Conservation (phyloP, 257 asterid genomes). For the Solanum lignicaule region DNA sequence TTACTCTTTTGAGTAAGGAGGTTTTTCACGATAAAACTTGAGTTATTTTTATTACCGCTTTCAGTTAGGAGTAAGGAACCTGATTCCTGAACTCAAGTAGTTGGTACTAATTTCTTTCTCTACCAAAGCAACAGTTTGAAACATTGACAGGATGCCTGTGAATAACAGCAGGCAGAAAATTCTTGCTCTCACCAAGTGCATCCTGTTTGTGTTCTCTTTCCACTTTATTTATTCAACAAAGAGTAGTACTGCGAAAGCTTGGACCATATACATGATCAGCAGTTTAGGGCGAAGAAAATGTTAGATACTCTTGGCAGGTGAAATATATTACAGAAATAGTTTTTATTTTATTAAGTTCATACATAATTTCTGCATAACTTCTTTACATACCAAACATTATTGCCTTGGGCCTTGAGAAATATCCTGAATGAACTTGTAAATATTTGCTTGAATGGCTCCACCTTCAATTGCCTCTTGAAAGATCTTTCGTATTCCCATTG, state of each 20-base stretch:
- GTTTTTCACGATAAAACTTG: too few species aligned
- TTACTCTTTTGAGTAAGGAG: too few species aligned
- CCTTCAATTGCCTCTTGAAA: conserved; percentile 17
- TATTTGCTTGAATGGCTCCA: conserved; percentile 29
- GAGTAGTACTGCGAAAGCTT: not conserved
- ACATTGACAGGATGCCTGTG: too few species aligned
- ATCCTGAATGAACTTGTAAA: conserved; percentile 18
- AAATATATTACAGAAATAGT: not conserved
- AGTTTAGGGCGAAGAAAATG: too few species aligned
- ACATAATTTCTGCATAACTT: not conserved
- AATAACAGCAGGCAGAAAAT: too few species aligned
- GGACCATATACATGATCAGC: not conserved
- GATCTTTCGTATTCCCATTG: conserved; percentile 20
- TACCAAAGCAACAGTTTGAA: too few species aligned
- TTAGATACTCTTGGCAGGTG: not conserved
- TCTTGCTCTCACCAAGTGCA: too few species aligned
- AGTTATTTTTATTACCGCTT: too few species aligned
- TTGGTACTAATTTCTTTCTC: too few species aligned
- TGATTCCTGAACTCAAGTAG: too few species aligned
- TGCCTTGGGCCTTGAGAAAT: not conserved
- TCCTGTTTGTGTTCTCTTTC: not conserved
- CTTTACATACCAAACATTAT: not conserved
- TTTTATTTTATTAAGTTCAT: not conserved
- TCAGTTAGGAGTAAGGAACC: too few species aligned
- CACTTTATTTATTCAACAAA: not conserved